Evolutionary conservation across 306 rosid species (phyloP), one percentile per base, ranked within the genome.

Genomic region (Carpinus viminea): DNA sequence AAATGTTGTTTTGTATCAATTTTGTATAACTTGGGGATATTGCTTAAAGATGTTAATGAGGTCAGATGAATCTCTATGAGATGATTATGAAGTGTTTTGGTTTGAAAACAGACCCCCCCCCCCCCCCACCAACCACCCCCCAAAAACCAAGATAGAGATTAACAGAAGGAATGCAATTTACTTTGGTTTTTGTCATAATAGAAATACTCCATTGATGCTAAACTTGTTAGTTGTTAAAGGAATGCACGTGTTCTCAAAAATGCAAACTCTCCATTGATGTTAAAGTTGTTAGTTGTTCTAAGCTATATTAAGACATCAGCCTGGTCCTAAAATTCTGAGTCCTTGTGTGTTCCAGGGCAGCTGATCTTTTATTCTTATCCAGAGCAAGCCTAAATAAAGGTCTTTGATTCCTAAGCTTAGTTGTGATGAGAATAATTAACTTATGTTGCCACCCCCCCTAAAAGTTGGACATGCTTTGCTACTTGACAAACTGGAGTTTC

Each of bases 21-120:
- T 70, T 52, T 74, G 52, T 57, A 57, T 51, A 3, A 68, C 77
- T 64, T 51, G 2, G 15, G 56, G 65, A 2, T 38, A 31, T 59
- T 59, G 8, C 70, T 20, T 54, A 38, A 62, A n/a, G 53, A 69
- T 64, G 8, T 70, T 55, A 12, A 59, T 31, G 66, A 47, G 64
- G 20, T 68, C 46, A 50, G 51, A 59, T 77, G 55, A 41, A 28
- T 65, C 21, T 80, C 21, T 59, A 36, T 26, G 50, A 65, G 71
- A 65, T 36, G 17, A 10, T 38, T 9, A 57, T 57, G 64, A 57
- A 57, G 64, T 12, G 18, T 47, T 47, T 57, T 57, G 26, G 64
- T 57, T 57, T 21, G 12, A 57, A 57, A 47, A 47, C 0, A 8
- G 8, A 8, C 11, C 2, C 11, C 51, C 12, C 51, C 51, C 2